A percentile compares a stretch with the other conserved stretches of the same genome.
Evolutionary conservation across 768 basidiomycete genomes (phyloP).

Genomic region (Pisolithus marmoratus): DNA sequence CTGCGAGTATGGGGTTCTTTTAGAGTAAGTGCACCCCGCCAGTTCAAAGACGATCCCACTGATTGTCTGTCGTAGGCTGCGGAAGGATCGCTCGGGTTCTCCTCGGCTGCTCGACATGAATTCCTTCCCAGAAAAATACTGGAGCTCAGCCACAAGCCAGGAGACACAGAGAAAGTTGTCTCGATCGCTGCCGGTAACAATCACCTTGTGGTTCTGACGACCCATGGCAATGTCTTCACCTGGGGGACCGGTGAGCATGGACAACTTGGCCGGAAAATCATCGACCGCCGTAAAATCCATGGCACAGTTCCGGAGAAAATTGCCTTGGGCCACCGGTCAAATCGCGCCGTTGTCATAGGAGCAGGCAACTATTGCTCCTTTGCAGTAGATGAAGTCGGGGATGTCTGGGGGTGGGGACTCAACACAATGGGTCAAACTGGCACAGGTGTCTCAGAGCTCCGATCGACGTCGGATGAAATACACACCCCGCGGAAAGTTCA

Average conservation of each 20-base stretch:
- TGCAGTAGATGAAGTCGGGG: conserved; percentile 77
- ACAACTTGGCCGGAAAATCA: conserved; percentile 86
- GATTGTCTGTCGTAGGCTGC: conserved; percentile 42
- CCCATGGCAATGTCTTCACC: conserved; percentile 79
- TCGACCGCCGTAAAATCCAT: conserved; percentile 83
- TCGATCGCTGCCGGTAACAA: conserved; percentile 80
- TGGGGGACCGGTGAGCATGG: conserved; percentile 90
- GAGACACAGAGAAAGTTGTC: conserved; percentile 65
- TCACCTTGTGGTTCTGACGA: conserved; percentile 85
- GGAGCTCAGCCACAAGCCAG: conserved; percentile 52
- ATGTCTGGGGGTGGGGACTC: conserved; percentile 94
- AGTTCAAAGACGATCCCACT: background rate
- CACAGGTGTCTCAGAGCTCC: conserved; percentile 43
- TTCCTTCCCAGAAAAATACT: conserved; percentile 58
- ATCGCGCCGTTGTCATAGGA: conserved; percentile 65
- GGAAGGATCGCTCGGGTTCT: conserved; percentile 84
- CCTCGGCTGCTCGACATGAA: conserved; percentile 59
- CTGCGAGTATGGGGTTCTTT: conserved; percentile 88
- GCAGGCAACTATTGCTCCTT: conserved; percentile 87
- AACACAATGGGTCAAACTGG: conserved; percentile 87
- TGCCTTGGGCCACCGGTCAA: conserved; percentile 59
- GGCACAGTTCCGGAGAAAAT: conserved; percentile 88
- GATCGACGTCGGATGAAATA: conserved; percentile 45
- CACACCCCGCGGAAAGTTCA: conserved; percentile 60
- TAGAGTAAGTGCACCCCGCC: conserved; percentile 50